Base-by-base conservation (phyloP, 257 asterid genomes). In the Nicotiana attenuata region DNA sequence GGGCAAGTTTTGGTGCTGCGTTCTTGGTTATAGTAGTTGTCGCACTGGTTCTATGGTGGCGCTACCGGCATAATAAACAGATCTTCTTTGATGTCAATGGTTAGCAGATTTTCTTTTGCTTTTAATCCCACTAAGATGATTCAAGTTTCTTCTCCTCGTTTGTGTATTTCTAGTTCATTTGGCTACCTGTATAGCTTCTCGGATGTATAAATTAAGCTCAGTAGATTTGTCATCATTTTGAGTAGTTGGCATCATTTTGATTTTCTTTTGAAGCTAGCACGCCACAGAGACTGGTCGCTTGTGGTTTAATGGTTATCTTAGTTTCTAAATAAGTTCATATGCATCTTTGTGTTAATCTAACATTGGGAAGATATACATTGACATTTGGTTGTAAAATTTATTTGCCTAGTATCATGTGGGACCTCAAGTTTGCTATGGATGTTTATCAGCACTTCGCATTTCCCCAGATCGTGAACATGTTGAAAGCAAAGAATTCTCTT, bases 1-100 rank as follows among this genome's bases (percentile, higher is more conserved):
- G 96, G 33, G 92, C 91, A 29, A 92, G 99, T 86, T 92, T 89
- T 65, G 91, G 90, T 79, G 92, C 91, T 29, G 93, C 88, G 64
- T 90, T 93, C 82, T 35, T 89, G 38, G 26, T 90, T 68, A 75
- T 93, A 35, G 14, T 87, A 10, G 56, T 87, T 5, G 78, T 87
- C 57, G 94, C 96, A 87, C 88, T 71, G 38, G 60, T 93, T 41
- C 80, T 92, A 33, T 94, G 98, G 99, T 89, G 91, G 97, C 92
- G 96, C 47, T 91, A 92, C 83, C 87, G 94, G 73, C 92, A 81
- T 77, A 94, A 96, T 86, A 91, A 93, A 89, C 99, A 96, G 90
- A 93, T 96, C 78, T 94, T 94, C 92, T 96, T 96, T 65, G 99
- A 96, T 80, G 93, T 94, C 50, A 93, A 94, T 76, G 98, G 98